Evolutionary conservation across 441 rosid genomes (phyloP).

Genomic region (Adansonia rubrostipa): DNA sequence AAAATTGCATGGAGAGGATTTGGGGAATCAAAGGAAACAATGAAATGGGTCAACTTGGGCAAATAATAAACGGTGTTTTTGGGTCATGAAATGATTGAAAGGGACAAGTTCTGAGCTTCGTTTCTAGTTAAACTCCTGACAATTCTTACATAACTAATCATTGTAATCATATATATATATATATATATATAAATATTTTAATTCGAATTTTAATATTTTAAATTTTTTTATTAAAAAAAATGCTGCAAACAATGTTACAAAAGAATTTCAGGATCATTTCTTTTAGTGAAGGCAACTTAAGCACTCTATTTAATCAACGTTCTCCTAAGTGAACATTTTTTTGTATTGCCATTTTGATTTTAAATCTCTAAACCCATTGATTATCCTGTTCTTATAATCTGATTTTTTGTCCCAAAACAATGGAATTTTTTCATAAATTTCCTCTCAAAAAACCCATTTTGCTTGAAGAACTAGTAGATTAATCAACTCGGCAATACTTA

Average conservation of each 20-base stretch:
- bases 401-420: background rate
- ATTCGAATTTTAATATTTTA: too few relatives aligned
- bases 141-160: background rate
- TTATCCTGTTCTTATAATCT: background rate
- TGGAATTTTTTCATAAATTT: background rate
- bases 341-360: background rate
- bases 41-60: background rate
- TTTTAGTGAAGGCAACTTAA: background rate
- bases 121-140: background rate
- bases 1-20: slow-evolving; percentile 8
- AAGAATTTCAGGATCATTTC: too few relatives aligned
- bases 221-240: too few relatives aligned
- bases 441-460: background rate
- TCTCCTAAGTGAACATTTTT: background rate
- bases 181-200: too few relatives aligned
- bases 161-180: background rate
- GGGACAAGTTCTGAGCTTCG: slow-evolving; percentile 16
- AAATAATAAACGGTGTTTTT: background rate
- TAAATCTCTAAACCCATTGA: background rate
- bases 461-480: background rate
- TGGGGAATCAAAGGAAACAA: background rate
- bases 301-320: background rate
- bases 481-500: background rate
- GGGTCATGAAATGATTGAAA: slow-evolving; percentile 21
- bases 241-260: too few relatives aligned